Conservation (phyloP, 73 alveolate species). For the Tetrahymena malaccensis region DNA sequence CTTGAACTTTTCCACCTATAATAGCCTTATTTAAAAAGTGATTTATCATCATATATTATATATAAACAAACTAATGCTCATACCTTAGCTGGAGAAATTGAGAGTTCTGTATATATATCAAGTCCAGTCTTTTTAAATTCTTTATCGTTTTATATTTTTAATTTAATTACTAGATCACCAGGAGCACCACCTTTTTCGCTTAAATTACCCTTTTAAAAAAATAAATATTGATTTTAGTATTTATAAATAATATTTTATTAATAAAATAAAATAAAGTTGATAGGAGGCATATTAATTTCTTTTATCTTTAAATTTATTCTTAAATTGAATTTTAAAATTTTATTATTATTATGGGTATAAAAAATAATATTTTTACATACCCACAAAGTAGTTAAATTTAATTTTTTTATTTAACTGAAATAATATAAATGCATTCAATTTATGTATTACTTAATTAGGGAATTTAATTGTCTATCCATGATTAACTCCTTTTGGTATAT, state of each 20-base stretch:
- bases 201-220: conserved; percentile 50
- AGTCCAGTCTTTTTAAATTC: conserved; percentile 66
- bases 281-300: too few species aligned
- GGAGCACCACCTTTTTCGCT: conserved; percentile 61
- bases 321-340: too few species aligned
- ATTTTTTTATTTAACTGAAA: too few species aligned
- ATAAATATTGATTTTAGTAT: not conserved
- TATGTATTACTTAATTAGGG: conserved; percentile 8
- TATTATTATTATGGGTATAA: too few species aligned
- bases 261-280: not conserved
- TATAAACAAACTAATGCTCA: not conserved
- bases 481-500: conserved; percentile 81
- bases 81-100: conserved; percentile 32
- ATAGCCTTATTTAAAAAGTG: conserved; percentile 40
- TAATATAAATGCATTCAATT: not conserved
- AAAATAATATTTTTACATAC: too few species aligned
- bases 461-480: conserved; percentile 62
- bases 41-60: not conserved
- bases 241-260: not conserved
- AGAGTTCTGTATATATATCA: conserved; percentile 55
- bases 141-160: conserved; percentile 54
- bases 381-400: too few species aligned
- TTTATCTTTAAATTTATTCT: too few species aligned
- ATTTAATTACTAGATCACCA: conserved; percentile 70
- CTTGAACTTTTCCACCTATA: conserved; percentile 60